Percentiles rank a stretch among this genome's conserved stretches.
Evolutionary conservation across 371 early-diverging fungal genomes (phyloP).

Genomic region (Rhizopus sp.): DNA sequence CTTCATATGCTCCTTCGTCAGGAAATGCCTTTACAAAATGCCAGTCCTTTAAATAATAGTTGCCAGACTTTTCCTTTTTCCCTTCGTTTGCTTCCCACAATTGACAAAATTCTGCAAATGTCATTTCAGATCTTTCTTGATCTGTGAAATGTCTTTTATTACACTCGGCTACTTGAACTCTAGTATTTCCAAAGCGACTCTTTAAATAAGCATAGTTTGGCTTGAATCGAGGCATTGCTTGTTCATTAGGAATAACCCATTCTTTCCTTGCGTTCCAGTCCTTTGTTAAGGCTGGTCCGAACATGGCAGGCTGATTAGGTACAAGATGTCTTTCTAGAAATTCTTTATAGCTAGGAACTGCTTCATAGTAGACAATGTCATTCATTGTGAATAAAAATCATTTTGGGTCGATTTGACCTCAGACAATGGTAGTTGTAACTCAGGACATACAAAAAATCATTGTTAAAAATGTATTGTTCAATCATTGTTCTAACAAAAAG

Average conservation of each 20-base stretch:
- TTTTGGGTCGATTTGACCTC: too few species aligned
- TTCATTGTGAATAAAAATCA: slow-evolving; percentile 1
- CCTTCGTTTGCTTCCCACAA: slow-evolving; percentile 41
- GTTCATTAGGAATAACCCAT: slow-evolving; percentile 51
- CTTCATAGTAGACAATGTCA: slow-evolving; percentile 42
- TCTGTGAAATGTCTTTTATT: slow-evolving; percentile 58
- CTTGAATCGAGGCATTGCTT: slow-evolving; percentile 16
- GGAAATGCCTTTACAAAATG: slow-evolving; percentile 63
- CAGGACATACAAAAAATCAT: too few species aligned
- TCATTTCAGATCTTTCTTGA: slow-evolving; percentile 59
- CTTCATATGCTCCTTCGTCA: slow-evolving; percentile 44
- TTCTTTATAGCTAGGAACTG: slow-evolving; percentile 46
- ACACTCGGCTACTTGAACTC: slow-evolving; percentile 65
- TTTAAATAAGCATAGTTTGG: slow-evolving; percentile 46
- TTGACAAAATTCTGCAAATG: slow-evolving; percentile 52
- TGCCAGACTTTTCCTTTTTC: slow-evolving; percentile 15
- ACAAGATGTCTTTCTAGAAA: slow-evolving; percentile 57
- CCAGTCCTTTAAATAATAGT: slow-evolving; percentile 73
- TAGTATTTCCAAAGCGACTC: slow-evolving; percentile 32
- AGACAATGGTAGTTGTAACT: too few species aligned
- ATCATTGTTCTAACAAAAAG: too few species aligned
- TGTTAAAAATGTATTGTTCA: too few species aligned
- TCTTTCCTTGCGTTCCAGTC: slow-evolving; percentile 64
- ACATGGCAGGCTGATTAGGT: slow-evolving; percentile 63
- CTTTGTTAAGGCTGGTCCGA: slow-evolving; percentile 56